Evolutionary conservation across 2,329 filamentous ascomycete genomes (phyloP), one percentile per base, ranked within the genome.

Genomic region (Colletotrichum salicis): DNA sequence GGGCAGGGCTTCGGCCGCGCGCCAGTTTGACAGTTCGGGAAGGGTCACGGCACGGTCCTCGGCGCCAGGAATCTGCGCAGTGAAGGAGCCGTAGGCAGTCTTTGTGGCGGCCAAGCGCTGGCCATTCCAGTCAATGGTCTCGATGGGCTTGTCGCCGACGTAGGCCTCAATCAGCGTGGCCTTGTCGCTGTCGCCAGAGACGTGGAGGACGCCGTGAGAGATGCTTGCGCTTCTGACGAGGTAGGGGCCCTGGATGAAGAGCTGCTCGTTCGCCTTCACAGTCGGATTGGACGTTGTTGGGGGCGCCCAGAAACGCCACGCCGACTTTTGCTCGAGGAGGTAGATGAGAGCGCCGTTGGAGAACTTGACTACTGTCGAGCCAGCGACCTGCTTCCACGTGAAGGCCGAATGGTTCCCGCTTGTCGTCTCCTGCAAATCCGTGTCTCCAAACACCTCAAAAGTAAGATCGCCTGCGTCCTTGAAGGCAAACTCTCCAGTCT

Each of bases 101-200:
- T 80, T 80, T 31, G 78, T 80, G 12, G 83, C 82, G 0, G 75
- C 33, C 13, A 83, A 60, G 0, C 78, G 61, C n/a, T 82, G 78
- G n/a, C 82, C 84, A 45, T 87, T 87, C 64, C 85, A 74, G 5
- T 91, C 90, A 51, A 94, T 88, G 27, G 95, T 84, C 74, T 94
- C 92, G n/a, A 96, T 81, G 0, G 87, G 77, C 0, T 62, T 31
- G 54, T 71, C 54, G 54, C 69, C 64, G 31, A 68, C 64, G 58
- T 68, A 71, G 15, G 92, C 84, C 74, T 93, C 90, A 29, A 93
- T 81, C 0, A 91, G 90, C 0, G 92, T 94, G 0, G 85, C 80
- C 3, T 84, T 81, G 76, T 96, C 95, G 73, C 95, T 86, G 76
- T 96, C 93, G 5, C 92, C 93, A 3, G 87, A 88, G 5, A 96